These are phyloP conservation scores for Gastrolobium villosum DNA, from an alignment of 306 rosid species.

Conservation along the genomic window DNA sequence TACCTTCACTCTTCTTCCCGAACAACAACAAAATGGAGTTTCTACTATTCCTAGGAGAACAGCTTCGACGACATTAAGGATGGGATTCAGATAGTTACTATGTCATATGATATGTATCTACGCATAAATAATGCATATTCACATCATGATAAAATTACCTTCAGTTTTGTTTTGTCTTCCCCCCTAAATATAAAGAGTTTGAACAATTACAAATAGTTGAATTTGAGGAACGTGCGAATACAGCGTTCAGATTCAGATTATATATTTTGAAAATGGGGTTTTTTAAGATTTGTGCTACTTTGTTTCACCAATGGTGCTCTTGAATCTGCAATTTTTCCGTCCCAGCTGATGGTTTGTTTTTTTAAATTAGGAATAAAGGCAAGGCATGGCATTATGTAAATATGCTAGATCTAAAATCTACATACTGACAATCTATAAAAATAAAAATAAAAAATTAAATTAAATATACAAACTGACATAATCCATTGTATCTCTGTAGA, in stretches of 20 bases:
- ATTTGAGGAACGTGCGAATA: background rate
- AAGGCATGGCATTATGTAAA: background rate
- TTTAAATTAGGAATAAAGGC: background rate
- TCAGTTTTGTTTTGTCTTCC: background rate
- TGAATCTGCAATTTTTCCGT: constrained; percentile 24
- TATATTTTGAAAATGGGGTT: background rate
- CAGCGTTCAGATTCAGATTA: background rate
- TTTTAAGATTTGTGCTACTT: background rate
- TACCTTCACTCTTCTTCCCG: background rate
- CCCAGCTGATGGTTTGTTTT: no score
- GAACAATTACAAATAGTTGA: background rate
- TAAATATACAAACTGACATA: background rate
- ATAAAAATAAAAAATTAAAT: no score
- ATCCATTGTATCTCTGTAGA: background rate
- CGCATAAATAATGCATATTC: background rate
- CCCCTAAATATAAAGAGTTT: background rate
- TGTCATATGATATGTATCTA: background rate
- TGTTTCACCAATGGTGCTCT: background rate
- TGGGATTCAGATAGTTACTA: constrained; percentile 54
- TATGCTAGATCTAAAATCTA: background rate
- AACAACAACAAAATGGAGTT: background rate
- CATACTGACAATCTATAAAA: background rate
- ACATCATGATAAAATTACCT: background rate
- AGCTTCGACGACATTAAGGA: constrained; percentile 44
- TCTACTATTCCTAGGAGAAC: background rate